Percentiles rank a stretch among this genome's conserved stretches.
phyloP scores from a whole-genome alignment of 2,329 filamentous ascomycete genomes.

The Talaromyces sp. region DNA sequence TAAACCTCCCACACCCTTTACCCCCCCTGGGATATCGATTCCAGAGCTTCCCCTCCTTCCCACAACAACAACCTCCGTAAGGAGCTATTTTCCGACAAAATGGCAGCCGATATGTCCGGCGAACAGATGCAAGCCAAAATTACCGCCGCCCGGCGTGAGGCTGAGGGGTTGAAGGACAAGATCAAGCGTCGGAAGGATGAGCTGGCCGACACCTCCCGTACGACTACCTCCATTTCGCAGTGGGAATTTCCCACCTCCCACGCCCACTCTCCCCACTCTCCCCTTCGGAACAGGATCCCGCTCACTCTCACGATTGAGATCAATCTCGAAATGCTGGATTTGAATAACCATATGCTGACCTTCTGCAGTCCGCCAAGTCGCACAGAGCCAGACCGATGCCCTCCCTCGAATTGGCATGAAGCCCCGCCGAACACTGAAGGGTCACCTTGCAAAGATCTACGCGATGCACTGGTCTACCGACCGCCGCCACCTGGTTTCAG shows the following conservation, averaged over 20 bases:
- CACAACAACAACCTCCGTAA: slow-evolving; percentile 7
- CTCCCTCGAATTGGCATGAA: slow-evolving; percentile 96
- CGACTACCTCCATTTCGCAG: slow-evolving; percentile 49
- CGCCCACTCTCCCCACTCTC: neutral
- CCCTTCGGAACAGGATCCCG: neutral
- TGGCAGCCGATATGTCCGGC: slow-evolving; percentile 53
- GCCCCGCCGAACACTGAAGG: slow-evolving; percentile 94
- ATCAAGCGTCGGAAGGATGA: slow-evolving; percentile 99
- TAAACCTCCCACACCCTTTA: slow-evolving; percentile 10
- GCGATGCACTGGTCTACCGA: slow-evolving; percentile 99
- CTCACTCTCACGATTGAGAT: neutral
- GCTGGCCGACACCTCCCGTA: slow-evolving; percentile 95
- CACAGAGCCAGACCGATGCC: slow-evolving; percentile 87
- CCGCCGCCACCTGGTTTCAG: slow-evolving; percentile 92
- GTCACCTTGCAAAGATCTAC: slow-evolving; percentile 98
- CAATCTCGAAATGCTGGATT: neutral
- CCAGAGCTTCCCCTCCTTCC: slow-evolving; percentile 8
- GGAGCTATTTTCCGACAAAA: slow-evolving; percentile 37
- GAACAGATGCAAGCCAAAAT: slow-evolving; percentile 86
- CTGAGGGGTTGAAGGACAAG: slow-evolving; percentile 94
- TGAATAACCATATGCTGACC: slow-evolving; percentile 27
- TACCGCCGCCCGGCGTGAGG: slow-evolving; percentile 90
- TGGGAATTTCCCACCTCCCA: neutral
- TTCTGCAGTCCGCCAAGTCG: slow-evolving; percentile 79
- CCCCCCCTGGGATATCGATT: slow-evolving; percentile 13